These are phyloP conservation scores for Talaromyces amestolkiae DNA, from an alignment of 2,329 filamentous ascomycete genomes.

Conservation along the genomic window DNA sequence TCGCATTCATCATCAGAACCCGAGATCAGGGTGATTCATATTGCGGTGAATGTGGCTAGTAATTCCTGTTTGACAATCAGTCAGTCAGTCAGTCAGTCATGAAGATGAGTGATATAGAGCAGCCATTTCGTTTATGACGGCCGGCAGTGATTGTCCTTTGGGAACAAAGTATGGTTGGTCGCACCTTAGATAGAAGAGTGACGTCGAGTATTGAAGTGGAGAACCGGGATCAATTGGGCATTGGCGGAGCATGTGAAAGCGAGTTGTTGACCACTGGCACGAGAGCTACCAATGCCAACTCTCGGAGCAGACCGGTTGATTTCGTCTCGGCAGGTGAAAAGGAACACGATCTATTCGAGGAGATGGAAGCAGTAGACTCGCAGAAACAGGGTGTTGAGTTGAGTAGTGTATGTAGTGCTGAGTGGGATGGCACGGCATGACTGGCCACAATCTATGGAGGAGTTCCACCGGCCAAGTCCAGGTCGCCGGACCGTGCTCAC, in stretches of 20 bases:
- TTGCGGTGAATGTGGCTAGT: neutral
- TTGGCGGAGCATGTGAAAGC: neutral
- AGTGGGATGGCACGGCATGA: neutral
- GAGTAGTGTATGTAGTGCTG: neutral
- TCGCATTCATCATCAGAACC: conserved; percentile 10
- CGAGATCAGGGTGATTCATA: neutral
- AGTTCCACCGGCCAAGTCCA: neutral
- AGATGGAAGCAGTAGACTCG: neutral
- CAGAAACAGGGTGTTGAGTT: neutral
- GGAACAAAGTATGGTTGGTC: neutral
- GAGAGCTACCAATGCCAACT: neutral
- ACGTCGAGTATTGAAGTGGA: conserved; percentile 2
- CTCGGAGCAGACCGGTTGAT: neutral
- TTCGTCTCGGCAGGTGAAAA: neutral
- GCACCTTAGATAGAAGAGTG: neutral
- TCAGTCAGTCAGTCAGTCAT: neutral
- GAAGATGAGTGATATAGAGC: neutral
- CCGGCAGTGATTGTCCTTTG: neutral
- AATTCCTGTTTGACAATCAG: neutral
- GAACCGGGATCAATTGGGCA: neutral
- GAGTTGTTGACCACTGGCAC: neutral
- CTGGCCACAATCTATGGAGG: neutral
- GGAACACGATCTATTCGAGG: neutral
- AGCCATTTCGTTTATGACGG: neutral
- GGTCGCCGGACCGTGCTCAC: neutral